phyloP scores from a whole-genome alignment of 257 asterid genomes.

The Solanum clarkiae region DNA sequence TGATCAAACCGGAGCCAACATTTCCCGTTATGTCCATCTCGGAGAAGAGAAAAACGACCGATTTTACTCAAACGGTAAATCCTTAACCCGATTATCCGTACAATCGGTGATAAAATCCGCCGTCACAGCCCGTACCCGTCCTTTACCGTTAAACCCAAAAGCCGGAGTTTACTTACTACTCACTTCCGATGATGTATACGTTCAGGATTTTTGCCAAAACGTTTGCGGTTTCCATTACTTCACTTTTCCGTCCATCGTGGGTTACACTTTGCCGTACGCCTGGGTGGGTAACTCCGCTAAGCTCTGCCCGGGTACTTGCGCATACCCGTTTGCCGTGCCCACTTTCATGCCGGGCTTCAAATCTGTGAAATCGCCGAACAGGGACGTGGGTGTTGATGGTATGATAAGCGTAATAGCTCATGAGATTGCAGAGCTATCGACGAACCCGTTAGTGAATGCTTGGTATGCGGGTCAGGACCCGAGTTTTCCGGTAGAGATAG shows the following conservation, averaged over 20 bases:
- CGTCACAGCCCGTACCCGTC: constrained; percentile 45
- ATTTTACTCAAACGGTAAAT: constrained; percentile 46
- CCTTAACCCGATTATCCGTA: constrained; percentile 56
- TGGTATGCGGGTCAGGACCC: constrained; percentile 94
- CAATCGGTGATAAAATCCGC: constrained; percentile 67
- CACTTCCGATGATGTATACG: constrained; percentile 64
- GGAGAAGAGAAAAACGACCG: constrained; percentile 68
- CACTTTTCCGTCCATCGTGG: constrained; percentile 82
- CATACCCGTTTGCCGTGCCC: constrained; percentile 83
- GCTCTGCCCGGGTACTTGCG: constrained; percentile 63
- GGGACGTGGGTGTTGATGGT: constrained; percentile 73
- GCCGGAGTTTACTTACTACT: constrained; percentile 64
- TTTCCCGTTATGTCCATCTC: constrained; percentile 36
- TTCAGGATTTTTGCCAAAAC: constrained; percentile 59
- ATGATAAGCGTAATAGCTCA: constrained; percentile 88
- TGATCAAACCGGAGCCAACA: constrained; percentile 66
- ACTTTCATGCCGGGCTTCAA: constrained; percentile 46
- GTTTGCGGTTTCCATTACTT: constrained; percentile 80
- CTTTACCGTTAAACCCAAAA: constrained; percentile 62
- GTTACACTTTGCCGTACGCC: constrained; percentile 87
- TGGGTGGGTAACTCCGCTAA: constrained; percentile 88
- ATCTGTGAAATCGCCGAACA: constrained; percentile 59
- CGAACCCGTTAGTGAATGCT: constrained; percentile 70
- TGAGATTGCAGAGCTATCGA: constrained; percentile 73
- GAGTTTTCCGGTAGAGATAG: constrained; percentile 71